phyloP scores from a whole-genome alignment of 768 basidiomycete genomes.

The Mycena indigotica region DNA sequence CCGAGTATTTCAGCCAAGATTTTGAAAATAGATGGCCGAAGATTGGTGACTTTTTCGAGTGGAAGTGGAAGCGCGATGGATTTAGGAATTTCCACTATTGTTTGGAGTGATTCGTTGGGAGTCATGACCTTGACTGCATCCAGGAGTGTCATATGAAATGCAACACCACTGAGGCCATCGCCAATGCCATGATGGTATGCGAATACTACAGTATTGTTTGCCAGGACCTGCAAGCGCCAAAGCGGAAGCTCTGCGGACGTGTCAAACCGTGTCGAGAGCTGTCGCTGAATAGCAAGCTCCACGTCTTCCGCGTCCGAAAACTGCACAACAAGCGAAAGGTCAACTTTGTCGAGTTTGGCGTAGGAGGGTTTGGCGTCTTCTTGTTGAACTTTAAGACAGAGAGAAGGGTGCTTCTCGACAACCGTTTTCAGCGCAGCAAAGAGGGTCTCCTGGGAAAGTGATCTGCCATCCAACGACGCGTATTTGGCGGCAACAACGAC shows the following conservation, averaged over 20 bases:
- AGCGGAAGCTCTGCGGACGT: slow-evolving; percentile 23
- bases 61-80: neutral
- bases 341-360: neutral
- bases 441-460: neutral
- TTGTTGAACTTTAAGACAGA: neutral
- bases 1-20: neutral
- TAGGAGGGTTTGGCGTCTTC: neutral
- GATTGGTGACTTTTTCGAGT: neutral
- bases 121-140: no score
- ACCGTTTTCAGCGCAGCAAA: neutral
- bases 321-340: neutral
- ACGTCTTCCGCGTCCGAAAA: neutral
- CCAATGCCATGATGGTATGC: slow-evolving; percentile 33
- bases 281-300: neutral
- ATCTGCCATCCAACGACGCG: neutral
- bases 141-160: slow-evolving; percentile 30
- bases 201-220: slow-evolving; percentile 29
- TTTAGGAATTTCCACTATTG: slow-evolving; percentile 3
- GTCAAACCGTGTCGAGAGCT: slow-evolving; percentile 13
- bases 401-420: neutral
- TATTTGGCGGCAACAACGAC: neutral
- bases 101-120: no score
- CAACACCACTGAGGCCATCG: slow-evolving; percentile 34
- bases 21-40: slow-evolving; percentile 8
- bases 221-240: slow-evolving; percentile 33